Percentiles rank a stretch among this genome's conserved stretches.
Evolutionary conservation across 805 yeast genomes (phyloP).

Genomic region (Lipomyces mesembrius): DNA sequence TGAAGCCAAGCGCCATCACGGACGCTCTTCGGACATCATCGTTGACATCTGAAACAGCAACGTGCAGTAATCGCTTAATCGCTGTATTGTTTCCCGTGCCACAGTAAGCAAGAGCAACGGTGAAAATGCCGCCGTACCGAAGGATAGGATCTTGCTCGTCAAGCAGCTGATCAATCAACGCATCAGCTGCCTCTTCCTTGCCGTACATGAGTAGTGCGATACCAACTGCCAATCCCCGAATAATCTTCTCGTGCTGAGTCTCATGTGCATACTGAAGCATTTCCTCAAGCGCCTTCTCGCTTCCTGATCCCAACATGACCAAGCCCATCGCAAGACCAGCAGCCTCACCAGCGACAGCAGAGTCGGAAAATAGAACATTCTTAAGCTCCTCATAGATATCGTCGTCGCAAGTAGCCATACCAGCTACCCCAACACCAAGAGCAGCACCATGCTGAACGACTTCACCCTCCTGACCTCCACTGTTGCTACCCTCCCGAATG

Average conservation of each 20-base stretch:
- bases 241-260: conserved; percentile 93
- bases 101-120: conserved; percentile 93
- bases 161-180: conserved; percentile 65
- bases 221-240: conserved; percentile 90
- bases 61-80: conserved; percentile 80
- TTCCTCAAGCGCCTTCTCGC: conserved; percentile 67
- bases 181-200: conserved; percentile 79
- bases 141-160: conserved; percentile 78
- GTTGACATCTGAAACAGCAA: conserved; percentile 94
- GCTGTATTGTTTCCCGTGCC: conserved; percentile 94
- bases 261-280: conserved; percentile 91
- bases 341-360: conserved; percentile 94
- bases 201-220: conserved; percentile 86
- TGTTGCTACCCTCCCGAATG: conserved; percentile 53
- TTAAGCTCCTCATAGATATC: conserved; percentile 79
- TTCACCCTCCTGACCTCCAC: conserved; percentile 64
- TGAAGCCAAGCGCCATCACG: conserved; percentile 88
- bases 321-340: conserved; percentile 97
- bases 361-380: conserved; percentile 82
- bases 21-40: conserved; percentile 98
- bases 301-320: conserved; percentile 90
- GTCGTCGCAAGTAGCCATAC: conserved; percentile 84
- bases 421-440: conserved; percentile 93
- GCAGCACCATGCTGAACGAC: conserved; percentile 94
- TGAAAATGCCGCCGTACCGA: conserved; percentile 94